Conservation (phyloP, 768 basidiomycete genomes). For the Thelephora ganbajun region DNA sequence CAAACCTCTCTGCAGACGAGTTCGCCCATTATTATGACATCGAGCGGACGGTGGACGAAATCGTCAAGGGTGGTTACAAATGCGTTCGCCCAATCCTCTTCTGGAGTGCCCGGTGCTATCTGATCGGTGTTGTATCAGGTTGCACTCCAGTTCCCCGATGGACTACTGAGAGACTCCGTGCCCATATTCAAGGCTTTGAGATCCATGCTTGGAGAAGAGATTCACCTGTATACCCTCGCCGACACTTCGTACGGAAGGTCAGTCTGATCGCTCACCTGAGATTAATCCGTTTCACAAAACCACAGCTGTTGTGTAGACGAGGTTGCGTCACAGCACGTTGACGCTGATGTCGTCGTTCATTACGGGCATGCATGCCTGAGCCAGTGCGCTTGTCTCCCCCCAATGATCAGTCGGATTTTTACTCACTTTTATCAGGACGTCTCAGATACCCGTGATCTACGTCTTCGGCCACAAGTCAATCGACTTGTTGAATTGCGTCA, state of each 20-base stretch:
- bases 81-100: constrained; percentile 31
- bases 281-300: not conserved
- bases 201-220: constrained; percentile 23
- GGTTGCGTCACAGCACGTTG: constrained; percentile 86
- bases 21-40: constrained; percentile 68
- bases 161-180: constrained; percentile 77
- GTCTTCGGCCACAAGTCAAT: constrained; percentile 71
- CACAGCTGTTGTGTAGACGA: constrained; percentile 91
- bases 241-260: constrained; percentile 97
- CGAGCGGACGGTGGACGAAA: constrained; percentile 44
- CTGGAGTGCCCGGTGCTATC: not conserved
- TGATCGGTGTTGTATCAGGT: constrained; percentile 29
- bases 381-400: constrained; percentile 45
- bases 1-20: constrained; percentile 19
- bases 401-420: not conserved
- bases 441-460: constrained; percentile 79
- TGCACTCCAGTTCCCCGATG: constrained; percentile 93
- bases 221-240: constrained; percentile 81
- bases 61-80: constrained; percentile 50
- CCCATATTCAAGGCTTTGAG: constrained; percentile 65
- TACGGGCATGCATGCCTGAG: constrained; percentile 96
- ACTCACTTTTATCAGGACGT: constrained; percentile 39
- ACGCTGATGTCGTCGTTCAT: constrained; percentile 85
- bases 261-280: constrained; percentile 8
- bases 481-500: constrained; percentile 37